Conservation (phyloP, 805 yeast genomes). For the Maudiozyma turicensis region DNA sequence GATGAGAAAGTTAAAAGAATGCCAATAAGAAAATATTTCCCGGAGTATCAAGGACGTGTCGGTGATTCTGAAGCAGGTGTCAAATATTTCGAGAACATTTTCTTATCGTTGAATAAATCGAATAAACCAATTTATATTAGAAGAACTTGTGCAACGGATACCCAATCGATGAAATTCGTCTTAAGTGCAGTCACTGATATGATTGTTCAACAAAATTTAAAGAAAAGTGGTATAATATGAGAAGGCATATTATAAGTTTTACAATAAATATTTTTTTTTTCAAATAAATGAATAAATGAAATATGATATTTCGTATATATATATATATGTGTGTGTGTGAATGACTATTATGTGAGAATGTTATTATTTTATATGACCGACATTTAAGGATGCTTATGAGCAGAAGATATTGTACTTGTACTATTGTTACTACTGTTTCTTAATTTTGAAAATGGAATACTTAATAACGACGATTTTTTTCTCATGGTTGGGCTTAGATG, state of each 20-base stretch:
- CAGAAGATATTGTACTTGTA: not conserved
- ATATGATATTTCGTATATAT: not conserved
- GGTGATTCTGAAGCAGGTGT: conserved; percentile 57
- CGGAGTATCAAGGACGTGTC: conserved; percentile 62
- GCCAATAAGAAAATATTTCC: conserved; percentile 65
- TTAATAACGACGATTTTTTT: conserved; percentile 18
- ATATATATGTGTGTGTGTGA: no score
- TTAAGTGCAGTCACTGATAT: conserved; percentile 87
- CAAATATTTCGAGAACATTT: conserved; percentile 59
- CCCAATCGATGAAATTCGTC: conserved; percentile 80
- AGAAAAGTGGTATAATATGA: conserved; percentile 63
- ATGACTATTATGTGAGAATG: not conserved
- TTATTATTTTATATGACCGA: not conserved
- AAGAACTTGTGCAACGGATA: conserved; percentile 92
- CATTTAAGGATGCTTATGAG: not conserved
- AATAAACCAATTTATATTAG: conserved; percentile 79
- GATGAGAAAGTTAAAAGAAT: conserved; percentile 56
- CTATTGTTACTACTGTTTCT: conserved; percentile 9
- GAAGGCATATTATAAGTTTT: no score
- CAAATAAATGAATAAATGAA: not conserved
- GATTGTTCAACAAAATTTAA: conserved; percentile 73
- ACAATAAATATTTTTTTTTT: not conserved
- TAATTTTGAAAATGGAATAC: conserved; percentile 23
- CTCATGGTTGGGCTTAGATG: conserved; percentile 2
- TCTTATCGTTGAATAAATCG: conserved; percentile 51